A percentile compares a stretch with the other conserved stretches of the same genome.
phyloP scores from a whole-genome alignment of 108 stramenopile genomes.

The Cyclotella choctawhatcheeana region DNA sequence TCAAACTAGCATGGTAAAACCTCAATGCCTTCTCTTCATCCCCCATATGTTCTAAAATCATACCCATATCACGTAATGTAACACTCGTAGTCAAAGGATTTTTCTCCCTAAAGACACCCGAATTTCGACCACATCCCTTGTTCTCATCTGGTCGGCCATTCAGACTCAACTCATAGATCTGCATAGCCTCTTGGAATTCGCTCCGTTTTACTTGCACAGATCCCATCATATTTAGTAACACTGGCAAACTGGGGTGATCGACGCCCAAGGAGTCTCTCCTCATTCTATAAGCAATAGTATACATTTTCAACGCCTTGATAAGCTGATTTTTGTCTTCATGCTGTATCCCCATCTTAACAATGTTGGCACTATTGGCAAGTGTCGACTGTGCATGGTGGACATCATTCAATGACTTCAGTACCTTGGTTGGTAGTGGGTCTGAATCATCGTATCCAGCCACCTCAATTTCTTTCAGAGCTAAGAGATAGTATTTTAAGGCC shows the following conservation, averaged over 20 bases:
- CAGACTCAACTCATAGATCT: slow-evolving; percentile 75
- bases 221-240: slow-evolving; percentile 86
- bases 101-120: slow-evolving; percentile 14
- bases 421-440: slow-evolving; percentile 59
- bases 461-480: slow-evolving; percentile 60
- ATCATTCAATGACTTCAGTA: slow-evolving; percentile 61
- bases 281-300: slow-evolving; percentile 89
- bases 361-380: slow-evolving; percentile 74
- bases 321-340: slow-evolving; percentile 65
- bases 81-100: slow-evolving; percentile 64
- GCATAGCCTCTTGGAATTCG: slow-evolving; percentile 79
- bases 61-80: slow-evolving; percentile 86
- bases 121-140: slow-evolving; percentile 15
- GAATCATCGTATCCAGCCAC: slow-evolving; percentile 24
- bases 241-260: slow-evolving; percentile 74
- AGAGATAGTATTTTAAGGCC: slow-evolving; percentile 76
- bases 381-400: slow-evolving; percentile 74
- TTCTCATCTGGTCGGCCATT: slow-evolving; percentile 55
- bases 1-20: slow-evolving; percentile 83
- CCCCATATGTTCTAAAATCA: slow-evolving; percentile 74
- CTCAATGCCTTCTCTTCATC: slow-evolving; percentile 69
- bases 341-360: slow-evolving; percentile 85
- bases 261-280: slow-evolving; percentile 70
- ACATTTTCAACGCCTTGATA: slow-evolving; percentile 80
- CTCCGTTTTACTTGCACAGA: slow-evolving; percentile 79